Evolutionary conservation across 306 rosid species (phyloP), one percentile per base, ranked within the genome.

Genomic region (Lathyrus aphaca): DNA sequence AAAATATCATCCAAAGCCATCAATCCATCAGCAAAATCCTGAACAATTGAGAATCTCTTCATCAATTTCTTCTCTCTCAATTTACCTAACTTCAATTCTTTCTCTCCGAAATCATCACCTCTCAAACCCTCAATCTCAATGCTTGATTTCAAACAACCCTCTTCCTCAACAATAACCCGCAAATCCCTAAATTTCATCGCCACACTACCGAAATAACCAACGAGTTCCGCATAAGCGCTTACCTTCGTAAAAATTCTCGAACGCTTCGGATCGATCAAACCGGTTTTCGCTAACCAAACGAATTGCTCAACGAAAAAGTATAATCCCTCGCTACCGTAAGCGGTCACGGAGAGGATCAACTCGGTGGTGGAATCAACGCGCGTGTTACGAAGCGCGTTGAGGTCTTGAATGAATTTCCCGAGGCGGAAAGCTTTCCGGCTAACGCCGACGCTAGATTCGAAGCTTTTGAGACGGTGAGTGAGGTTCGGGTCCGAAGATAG

Each of bases 391-490:
- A 93, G 68, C 10, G 96, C 89, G 87, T 93, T 90, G 43, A 93
- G 71, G 80, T 90, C 91, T 56, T 93, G 97, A 57, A 93, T 82
- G 76, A 93, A 93, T 58, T 93, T 93, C 0, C 98, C 96, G 59
- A 93, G 90, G 18, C 98, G 40, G 83, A 93, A 90, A 80, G 98
- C 94, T 14, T 93, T 93, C 7, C 98, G 96, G 54, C 91, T 90
- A 1, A 93, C 75, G 7, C 97, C 98, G 17, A 93, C 96, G 81
- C 84, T 88, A 23, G 98, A 86, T 43, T 93, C 97, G 79, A 93
- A 93, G 87, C 80, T 51, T 69, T 80, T 87, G 79, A 93, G 91
- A 7, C 96, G 91, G 8, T 51, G 72, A 0, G 80, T 25, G 19
- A 90, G 82, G 80, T 77, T 17, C 21, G 83, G 83, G 58, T 85